Evolutionary conservation across 805 yeast species (phyloP), one percentile per base, ranked within the genome.

Genomic region (Candida vaughaniae): DNA sequence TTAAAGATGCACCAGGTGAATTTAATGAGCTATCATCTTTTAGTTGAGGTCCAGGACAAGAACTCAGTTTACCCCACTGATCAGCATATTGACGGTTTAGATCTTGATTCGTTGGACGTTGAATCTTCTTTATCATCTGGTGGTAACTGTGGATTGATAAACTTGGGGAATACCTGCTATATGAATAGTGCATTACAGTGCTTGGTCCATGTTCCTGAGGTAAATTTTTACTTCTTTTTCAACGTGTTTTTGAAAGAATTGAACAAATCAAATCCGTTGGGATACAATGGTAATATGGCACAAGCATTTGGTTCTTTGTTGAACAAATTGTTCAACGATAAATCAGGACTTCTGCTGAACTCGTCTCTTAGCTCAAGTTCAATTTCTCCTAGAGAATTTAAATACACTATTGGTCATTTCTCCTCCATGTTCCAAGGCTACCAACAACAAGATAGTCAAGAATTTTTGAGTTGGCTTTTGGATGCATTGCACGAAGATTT

Each of bases 161-260:
- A 87, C 53, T 64, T 89, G 43, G 97, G 97, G 2, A 90, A 90
- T 55, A 82, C 95, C 0, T 90, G 97, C 58, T 90, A 88, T 58
- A 89, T 90, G 97, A 89, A 88, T 58, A 85, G 95, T 7, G 96
- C 96, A 0, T 62, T 91, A 30, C 98, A 93, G 54, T 91, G 97
- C 52, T 63, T 91, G 28, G 74, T 78, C 0, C 98, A 91, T 53
- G 73, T 90, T 9, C 95, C 95, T 1, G 96, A 88, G 56, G 60
- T 93, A 17, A 76, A 82, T 7, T 71, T 78, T 28, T 91, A 88
- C 55, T 93, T 91, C 51, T 61, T 82, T 25, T 76, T 73, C 51
- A 75, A 77, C 37, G 65, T 75, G 11, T 85, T 67, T 54, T 68
- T 73, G 45, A 56, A 58, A 3, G 98, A 91, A 50, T 61, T 91